phyloP scores from a whole-genome alignment of 2,329 filamentous ascomycete species.

The Esteya vermicola region DNA sequence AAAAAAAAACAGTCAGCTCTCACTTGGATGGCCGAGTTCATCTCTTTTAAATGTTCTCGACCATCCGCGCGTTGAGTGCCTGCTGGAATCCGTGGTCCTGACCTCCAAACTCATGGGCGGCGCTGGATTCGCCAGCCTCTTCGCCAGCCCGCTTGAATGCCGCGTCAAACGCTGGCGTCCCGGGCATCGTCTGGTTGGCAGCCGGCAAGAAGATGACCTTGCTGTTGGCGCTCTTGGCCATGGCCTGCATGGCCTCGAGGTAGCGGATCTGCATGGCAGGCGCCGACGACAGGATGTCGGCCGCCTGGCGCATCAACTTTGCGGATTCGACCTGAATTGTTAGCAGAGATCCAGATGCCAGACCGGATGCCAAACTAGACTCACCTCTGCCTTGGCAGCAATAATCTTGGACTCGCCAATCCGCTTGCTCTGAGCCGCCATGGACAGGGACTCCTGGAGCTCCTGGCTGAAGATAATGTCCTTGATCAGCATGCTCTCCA shows the following conservation, averaged over 20 bases:
- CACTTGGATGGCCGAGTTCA: no score
- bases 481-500: constrained; percentile 98
- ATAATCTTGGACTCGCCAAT: constrained; percentile 99
- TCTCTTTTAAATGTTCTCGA: constrained; percentile 56
- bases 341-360: no score
- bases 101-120: constrained; percentile 36
- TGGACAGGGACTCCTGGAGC: constrained; percentile 87
- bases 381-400: constrained; percentile 71
- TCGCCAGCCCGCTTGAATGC: constrained; percentile 23
- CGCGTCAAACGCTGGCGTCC: constrained; percentile 23
- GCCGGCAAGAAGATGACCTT: constrained; percentile 77
- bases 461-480: constrained; percentile 96
- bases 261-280: constrained; percentile 98
- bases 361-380: no score
- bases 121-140: constrained; percentile 22
- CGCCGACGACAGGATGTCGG: constrained; percentile 80
- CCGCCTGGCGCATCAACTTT: constrained; percentile 85
- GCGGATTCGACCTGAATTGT: constrained; percentile 64
- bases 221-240: constrained; percentile 85
- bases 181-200: constrained; percentile 44
- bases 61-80: constrained; percentile 66
- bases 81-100: constrained; percentile 54
- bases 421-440: constrained; percentile 97
- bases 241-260: constrained; percentile 95
- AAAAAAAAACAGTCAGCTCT: not conserved